Base-by-base conservation (phyloP, 306 rosid species). In the Rosa chinensis region DNA sequence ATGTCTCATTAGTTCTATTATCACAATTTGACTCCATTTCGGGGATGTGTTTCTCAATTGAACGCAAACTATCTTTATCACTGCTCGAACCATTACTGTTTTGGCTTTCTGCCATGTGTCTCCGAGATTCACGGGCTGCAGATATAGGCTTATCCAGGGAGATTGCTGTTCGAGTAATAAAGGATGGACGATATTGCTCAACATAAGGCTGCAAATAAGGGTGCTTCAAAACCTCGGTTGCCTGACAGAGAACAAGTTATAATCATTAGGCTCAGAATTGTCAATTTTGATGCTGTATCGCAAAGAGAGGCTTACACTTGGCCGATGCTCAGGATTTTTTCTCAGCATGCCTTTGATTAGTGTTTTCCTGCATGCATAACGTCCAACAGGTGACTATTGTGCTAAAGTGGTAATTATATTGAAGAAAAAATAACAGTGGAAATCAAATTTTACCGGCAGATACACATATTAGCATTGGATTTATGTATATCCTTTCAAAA, bases 291-390 rank as follows among this genome's bases (percentile, higher is more conserved):
- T 8, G 70, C 28, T 80, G 66, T 72, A 63, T 47, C 69, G 47
- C 77, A 78, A 55, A 81, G 67, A 76, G 72, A 87, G 52, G 73
- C 93, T 84, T 89, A 96, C 99, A 64, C 89, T 91, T 20, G 99
- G 97, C 62, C 99, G 91, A 81, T 96, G 97, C 87, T 96, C 98
- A 5, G 99, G 99, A 70, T 49, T 93, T 89, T 96, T 96, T 82
- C 99, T 88, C 80, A 96, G 90, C 99, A 96, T 96, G 83, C 98
- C 91, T 83, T 96, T 96, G 82, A 96, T 93, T 78, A 96, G 94
- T 72, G 90, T 91, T 93, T 96, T 96, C 87, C 99, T 96, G 94
- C 58, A 86, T 50, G 80, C 63, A 68, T 17, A 78, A 67, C 42
- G 81, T 20, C 50, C 48, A 73, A 82, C 49, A 63, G 25, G 16